Evolutionary conservation across 805 yeast genomes (phyloP).

Genomic region (Barnettozyma sucrosica): DNA sequence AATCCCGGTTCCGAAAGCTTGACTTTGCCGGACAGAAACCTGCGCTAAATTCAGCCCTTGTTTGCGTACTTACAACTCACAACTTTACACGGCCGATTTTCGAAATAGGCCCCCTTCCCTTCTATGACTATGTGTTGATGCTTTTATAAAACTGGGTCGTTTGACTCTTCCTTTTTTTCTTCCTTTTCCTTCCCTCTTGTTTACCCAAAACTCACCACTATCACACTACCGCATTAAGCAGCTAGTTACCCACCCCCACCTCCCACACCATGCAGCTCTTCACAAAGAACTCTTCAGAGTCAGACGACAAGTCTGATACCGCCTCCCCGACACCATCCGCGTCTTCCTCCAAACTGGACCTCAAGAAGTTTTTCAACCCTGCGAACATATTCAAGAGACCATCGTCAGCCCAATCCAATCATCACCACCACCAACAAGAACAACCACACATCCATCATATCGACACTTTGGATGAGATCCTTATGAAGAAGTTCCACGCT

Average conservation of each 20-base stretch:
- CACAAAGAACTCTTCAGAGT: neutral
- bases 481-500: slow-evolving; percentile 55
- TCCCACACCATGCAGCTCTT: neutral
- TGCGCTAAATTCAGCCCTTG: neutral
- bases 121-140: neutral
- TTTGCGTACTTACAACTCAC: neutral
- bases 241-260: too few species aligned
- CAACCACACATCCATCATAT: slow-evolving; percentile 1
- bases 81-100: neutral
- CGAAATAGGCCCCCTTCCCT: neutral
- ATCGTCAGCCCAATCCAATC: neutral
- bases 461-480: slow-evolving; percentile 43
- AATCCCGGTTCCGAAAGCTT: neutral
- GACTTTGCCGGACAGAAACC: neutral
- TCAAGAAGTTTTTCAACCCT: slow-evolving; percentile 22
- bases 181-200: neutral
- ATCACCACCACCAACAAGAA: neutral
- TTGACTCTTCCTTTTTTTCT: neutral
- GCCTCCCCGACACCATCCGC: slow-evolving; percentile 1
- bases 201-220: neutral
- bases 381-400: slow-evolving; percentile 6
- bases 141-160: neutral
- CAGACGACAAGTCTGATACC: neutral
- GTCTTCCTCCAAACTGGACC: slow-evolving; percentile 13
- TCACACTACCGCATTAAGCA: too few species aligned